Evolutionary conservation across 1,284 basidiomycete genomes (phyloP).

Genomic region (Ceratobasidium sp.): DNA sequence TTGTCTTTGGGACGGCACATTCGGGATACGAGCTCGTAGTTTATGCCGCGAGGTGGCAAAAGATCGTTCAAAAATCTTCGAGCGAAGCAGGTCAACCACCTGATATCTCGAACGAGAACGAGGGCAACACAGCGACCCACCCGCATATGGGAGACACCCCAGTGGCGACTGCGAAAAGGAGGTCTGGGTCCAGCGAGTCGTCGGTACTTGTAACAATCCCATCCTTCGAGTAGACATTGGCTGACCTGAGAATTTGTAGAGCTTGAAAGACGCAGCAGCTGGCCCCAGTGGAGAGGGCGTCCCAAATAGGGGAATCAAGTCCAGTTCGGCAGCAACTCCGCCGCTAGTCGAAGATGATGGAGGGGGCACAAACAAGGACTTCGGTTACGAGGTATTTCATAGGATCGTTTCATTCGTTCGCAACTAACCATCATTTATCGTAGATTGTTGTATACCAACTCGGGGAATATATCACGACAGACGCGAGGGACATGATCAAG

Average conservation of each 20-base stretch:
- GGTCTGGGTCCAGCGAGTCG: no score
- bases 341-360: neutral
- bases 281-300: neutral
- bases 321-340: neutral
- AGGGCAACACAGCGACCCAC: no score
- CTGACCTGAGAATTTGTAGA: no score
- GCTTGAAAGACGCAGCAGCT: no score
- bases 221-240: no score
- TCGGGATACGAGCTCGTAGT: neutral
- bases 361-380: no score
- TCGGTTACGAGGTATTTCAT: neutral
- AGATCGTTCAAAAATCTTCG: no score
- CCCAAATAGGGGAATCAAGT: neutral
- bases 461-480: neutral
- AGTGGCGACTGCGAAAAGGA: no score
- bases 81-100: no score
- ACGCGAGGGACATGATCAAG: neutral
- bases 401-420: neutral
- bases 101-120: no score
- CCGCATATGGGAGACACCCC: no score
- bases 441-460: neutral
- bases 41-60: neutral
- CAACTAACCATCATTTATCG: neutral
- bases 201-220: no score
- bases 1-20: slow-evolving; percentile 6